Evolutionary conservation across 345 rosid species (phyloP), one percentile per base, ranked within the genome.

Genomic region (Eutrema yunnanense): DNA sequence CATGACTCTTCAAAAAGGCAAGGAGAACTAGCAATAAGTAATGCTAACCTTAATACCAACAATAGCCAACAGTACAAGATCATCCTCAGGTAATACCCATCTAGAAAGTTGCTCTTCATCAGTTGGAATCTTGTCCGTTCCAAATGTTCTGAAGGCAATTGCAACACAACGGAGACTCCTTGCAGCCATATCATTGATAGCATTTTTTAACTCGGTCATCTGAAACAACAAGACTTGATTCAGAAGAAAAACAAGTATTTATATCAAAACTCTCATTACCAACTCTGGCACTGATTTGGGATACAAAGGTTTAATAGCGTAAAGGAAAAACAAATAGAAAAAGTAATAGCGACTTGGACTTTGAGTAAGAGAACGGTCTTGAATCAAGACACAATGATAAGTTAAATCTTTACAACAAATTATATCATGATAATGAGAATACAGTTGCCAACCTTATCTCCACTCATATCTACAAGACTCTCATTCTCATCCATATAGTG

Each of bases 91-190:
- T 75, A 95, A 76, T 58, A 65, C 81, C 99, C 99, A 95, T 50
- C 72, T 68, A 50, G 83, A 52, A 70, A 87, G 83, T 49, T 81
- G 81, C 57, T 87, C 90, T 77, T 87, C 96, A 69, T 85, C 84
- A 71, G 72, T 72, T 64, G 98, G 98, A 79, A 92, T 82, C 65
- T 81, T 87, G 41, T 87, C 88, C 47, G 13, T 16, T 44, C 86
- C 98, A 84, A 59, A 82, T 71, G 82, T 42, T 81, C 96, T 81
- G 62, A 84, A 90, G 26, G 98, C 98, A 82, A 95, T 79, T 32
- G 98, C 97, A 73, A 95, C 89, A 80, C 99, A 95, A 0, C 99
- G 92, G 81, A 95, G 81, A 81, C 98, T 92, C 50, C 86, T 10
- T 51, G 87, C 64, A 60, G 99, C 99, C 99, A 92, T 92, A 54